Base-by-base conservation (phyloP, 2,329 filamentous ascomycete genomes). In the Knufia fluminis region DNA sequence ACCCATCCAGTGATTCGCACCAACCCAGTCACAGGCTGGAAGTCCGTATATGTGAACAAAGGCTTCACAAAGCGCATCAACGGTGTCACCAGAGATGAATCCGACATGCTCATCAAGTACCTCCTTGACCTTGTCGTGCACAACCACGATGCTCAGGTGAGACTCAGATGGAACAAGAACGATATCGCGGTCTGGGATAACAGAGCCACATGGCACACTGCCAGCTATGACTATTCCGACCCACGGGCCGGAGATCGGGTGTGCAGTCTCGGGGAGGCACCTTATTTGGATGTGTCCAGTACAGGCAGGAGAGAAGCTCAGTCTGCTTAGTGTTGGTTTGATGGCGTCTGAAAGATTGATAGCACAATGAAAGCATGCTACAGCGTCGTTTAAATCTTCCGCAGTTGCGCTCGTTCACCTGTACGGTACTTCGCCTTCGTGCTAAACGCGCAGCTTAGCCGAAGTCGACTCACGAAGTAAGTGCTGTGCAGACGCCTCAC, bases 11-110 rank as follows among this genome's bases (percentile, higher is more conserved):
- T 80, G 0, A 68, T 81, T 4, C 71, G 78, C 14, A 82, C 78
- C 1, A 81, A 83, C 54, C 79, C 79, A 0, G 78, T 82, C 0
- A 82, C 78, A 0, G 78, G 78, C 0, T 82, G 79, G 78, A 80
- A 80, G 64, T 73, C 69, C 50, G 65, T 80, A 10, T 79, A 68
- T 50, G 68, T 64, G 3, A 62, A 74, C 10, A 72, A 72, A 0
- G 62, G 64, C 19, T 68, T 67, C 46, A 60, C 66, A 0, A 59
- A 63, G 43, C 43, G 56, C 19, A 70, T 75, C 60, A 73, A 75
- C 43, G 72, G 66, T 26, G 49, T 75, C 16, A 68, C 63, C 1
- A 58, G 62, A 10, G 63, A 66, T 24, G 73, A 77, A 59, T 69
- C 64, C 43, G 61, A 66, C 16, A 60, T 66, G 14, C 54, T 72